Evolutionary conservation across 2,329 filamentous ascomycete species (phyloP).

Genomic region (Hawksworthiomyces lignivorus): DNA sequence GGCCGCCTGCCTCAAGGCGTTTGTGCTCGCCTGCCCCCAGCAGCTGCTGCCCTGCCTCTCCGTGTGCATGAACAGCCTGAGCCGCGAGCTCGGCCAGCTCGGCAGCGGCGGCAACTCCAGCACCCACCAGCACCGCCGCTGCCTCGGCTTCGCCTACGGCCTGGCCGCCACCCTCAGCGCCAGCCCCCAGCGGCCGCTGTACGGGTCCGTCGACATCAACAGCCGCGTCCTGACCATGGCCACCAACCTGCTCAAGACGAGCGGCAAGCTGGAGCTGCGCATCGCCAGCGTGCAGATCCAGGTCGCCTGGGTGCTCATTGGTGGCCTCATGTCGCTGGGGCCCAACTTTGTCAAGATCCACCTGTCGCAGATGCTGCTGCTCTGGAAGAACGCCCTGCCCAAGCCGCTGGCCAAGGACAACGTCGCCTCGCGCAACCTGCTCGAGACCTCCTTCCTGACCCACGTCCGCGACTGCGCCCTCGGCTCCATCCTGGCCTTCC

Average conservation of each 20-base stretch:
- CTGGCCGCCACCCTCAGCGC: slow-evolving; percentile 86
- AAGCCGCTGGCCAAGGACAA: slow-evolving; percentile 93
- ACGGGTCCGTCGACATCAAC: slow-evolving; percentile 93
- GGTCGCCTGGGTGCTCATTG: slow-evolving; percentile 95
- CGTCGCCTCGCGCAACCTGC: slow-evolving; percentile 68
- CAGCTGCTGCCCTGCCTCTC: slow-evolving; percentile 87
- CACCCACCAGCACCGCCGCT: slow-evolving; percentile 46
- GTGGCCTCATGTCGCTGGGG: slow-evolving; percentile 90
- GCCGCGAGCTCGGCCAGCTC: slow-evolving; percentile 73
- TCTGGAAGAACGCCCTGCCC: slow-evolving; percentile 96
- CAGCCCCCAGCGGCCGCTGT: slow-evolving; percentile 77
- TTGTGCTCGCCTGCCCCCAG: slow-evolving; percentile 85
- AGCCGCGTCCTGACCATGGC: slow-evolving; percentile 86
- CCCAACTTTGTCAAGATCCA: slow-evolving; percentile 99
- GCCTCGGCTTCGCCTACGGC: slow-evolving; percentile 85
- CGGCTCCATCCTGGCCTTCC: slow-evolving; percentile 82
- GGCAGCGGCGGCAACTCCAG: slow-evolving; percentile 69
- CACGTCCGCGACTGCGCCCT: slow-evolving; percentile 93
- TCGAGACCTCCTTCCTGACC: slow-evolving; percentile 87
- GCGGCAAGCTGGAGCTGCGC: slow-evolving; percentile 80
- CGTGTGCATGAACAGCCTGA: slow-evolving; percentile 93
- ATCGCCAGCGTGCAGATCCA: slow-evolving; percentile 93
- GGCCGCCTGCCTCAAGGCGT: slow-evolving; percentile 75
- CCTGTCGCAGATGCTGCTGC: slow-evolving; percentile 79
- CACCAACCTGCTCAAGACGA: slow-evolving; percentile 85